A percentile compares a stretch with the other conserved stretches of the same genome.
Conservation (phyloP, 305 asterid genomes). For the Solanum hybrid region DNA sequence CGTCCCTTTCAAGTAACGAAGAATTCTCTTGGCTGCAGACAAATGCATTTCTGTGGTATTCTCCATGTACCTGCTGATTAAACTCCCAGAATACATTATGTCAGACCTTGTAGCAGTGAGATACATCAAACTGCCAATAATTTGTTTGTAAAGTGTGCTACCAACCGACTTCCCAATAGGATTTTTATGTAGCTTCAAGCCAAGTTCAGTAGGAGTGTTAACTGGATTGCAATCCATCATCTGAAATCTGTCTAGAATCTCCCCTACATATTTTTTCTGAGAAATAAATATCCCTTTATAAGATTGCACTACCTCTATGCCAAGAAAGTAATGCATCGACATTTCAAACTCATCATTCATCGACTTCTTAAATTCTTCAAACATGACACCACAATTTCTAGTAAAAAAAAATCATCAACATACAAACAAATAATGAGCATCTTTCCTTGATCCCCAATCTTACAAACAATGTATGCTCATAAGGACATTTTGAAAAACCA, state of each 20-base stretch:
- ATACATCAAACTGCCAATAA: neutral
- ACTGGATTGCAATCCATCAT: neutral
- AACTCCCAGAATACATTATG: neutral
- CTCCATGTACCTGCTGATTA: neutral
- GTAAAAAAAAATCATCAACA: neutral
- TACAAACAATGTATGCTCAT: neutral
- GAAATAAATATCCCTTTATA: neutral
- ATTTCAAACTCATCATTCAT: neutral
- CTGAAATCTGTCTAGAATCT: neutral
- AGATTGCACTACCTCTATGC: neutral
- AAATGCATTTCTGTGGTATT: neutral
- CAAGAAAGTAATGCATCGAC: neutral
- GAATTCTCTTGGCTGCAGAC: neutral
- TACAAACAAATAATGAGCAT: neutral
- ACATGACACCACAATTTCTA: neutral
- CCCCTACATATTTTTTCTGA: neutral
- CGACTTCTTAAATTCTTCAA: neutral
- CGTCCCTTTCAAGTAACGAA: neutral
- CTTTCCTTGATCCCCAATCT: neutral
- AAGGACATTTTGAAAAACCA: no score
- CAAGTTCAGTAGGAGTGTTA: neutral
- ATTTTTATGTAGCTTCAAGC: neutral
- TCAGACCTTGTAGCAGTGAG: neutral
- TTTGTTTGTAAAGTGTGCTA: neutral
- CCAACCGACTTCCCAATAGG: neutral